These are phyloP conservation scores for Hypsizygus ulmarius DNA, from an alignment of 1,284 basidiomycete genomes.

Conservation along the genomic window DNA sequence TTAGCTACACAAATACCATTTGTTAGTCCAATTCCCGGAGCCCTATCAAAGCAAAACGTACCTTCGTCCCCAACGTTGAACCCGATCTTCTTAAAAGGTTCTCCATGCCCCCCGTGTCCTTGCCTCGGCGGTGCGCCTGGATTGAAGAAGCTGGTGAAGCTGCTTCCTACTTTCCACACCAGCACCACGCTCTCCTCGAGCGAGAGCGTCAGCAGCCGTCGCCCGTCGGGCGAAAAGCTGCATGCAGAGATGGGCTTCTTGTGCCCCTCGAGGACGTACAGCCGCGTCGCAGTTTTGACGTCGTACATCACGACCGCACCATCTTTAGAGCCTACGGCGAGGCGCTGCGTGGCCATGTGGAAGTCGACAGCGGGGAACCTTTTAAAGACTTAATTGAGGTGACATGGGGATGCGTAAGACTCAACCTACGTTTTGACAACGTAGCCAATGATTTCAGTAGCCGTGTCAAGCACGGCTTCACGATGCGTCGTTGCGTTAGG, in stretches of 20 bases:
- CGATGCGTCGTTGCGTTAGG: conserved; percentile 83
- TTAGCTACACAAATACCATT: conserved; percentile 44
- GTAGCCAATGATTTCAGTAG: conserved; percentile 90
- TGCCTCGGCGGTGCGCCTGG: conserved; percentile 93
- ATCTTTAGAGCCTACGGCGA: conserved; percentile 93
- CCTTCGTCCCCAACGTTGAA: conserved; percentile 72
- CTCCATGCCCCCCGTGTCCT: conserved; percentile 66
- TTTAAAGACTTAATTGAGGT: conserved; percentile 2
- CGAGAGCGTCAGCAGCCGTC: conserved; percentile 85
- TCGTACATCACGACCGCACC: conserved; percentile 96
- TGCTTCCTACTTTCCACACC: conserved; percentile 89
- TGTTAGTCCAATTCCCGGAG: neutral
- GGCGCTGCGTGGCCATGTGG: conserved; percentile 79
- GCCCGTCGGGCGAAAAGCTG: conserved; percentile 90
- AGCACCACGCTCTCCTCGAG: conserved; percentile 80
- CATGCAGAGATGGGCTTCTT: conserved; percentile 75
- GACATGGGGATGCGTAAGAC: neutral
- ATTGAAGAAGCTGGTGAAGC: conserved; percentile 84
- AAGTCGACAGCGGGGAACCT: conserved; percentile 95
- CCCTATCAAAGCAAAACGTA: conserved; percentile 28
- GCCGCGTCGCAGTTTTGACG: conserved; percentile 89
- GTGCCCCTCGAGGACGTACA: conserved; percentile 95
- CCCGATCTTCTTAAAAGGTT: conserved; percentile 81
- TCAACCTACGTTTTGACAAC: conserved; percentile 79
- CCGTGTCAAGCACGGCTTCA: conserved; percentile 86